phyloP scores from a whole-genome alignment of 306 rosid species.

The Prunus mira region DNA sequence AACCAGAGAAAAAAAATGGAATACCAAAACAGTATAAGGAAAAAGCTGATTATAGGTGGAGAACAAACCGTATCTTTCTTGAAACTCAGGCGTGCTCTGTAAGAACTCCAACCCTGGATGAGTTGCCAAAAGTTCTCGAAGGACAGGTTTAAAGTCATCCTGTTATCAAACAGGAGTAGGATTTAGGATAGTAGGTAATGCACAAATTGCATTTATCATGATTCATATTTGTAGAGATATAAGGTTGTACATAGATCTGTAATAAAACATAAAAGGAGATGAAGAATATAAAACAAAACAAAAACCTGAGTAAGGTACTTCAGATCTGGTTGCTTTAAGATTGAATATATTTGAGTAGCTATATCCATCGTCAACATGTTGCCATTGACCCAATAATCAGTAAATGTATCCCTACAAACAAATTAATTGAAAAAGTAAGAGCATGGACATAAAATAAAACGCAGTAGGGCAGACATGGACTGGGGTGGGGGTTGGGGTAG shows the following conservation, averaged over 20 bases:
- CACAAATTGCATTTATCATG: background rate
- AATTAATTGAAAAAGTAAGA: conserved; percentile 17
- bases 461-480: background rate
- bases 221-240: conserved; percentile 18
- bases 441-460: background rate
- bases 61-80: conserved; percentile 97
- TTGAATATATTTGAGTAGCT: conserved; percentile 74
- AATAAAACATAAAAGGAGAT: conserved; percentile 5
- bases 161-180: conserved; percentile 24
- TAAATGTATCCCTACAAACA: conserved; percentile 63
- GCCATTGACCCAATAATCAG: conserved; percentile 85
- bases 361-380: conserved; percentile 83
- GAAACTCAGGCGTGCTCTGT: conserved; percentile 98
- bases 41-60: conserved; percentile 16
- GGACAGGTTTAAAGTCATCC: conserved; percentile 97
- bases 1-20: background rate
- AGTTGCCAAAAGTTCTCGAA: conserved; percentile 90
- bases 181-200: conserved; percentile 5
- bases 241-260: conserved; percentile 11
- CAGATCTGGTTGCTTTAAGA: conserved; percentile 86
- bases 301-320: conserved; percentile 79
- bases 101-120: conserved; percentile 98
- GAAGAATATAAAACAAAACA: conserved; percentile 14
- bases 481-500: background rate
- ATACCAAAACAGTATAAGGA: background rate